Evolutionary conservation across 805 yeast species (phyloP).

Genomic region (Candida nitratophila): DNA sequence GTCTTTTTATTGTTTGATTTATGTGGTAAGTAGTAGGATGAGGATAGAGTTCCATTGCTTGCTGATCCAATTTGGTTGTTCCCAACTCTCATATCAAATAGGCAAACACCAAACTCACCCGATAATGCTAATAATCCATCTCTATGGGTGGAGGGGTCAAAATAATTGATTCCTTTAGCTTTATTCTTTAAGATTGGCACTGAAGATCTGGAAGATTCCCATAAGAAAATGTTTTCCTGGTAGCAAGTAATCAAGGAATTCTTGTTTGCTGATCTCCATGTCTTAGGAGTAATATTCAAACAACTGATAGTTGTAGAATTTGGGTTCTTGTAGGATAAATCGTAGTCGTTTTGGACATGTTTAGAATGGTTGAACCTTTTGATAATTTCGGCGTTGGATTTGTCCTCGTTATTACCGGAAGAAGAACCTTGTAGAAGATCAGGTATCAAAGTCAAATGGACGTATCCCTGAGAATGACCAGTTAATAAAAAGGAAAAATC

Average conservation of each 20-base stretch:
- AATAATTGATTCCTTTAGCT: slow-evolving; percentile 41
- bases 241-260: slow-evolving; percentile 55
- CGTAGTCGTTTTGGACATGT: slow-evolving; percentile 34
- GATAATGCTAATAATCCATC: slow-evolving; percentile 55
- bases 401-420: slow-evolving; percentile 13
- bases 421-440: slow-evolving; percentile 24
- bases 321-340: not conserved
- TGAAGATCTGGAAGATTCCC: slow-evolving; percentile 63
- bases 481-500: slow-evolving; percentile 42
- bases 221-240: slow-evolving; percentile 63
- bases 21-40: slow-evolving; percentile 39
- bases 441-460: slow-evolving; percentile 67
- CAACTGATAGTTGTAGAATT: slow-evolving; percentile 22
- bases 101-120: slow-evolving; percentile 67
- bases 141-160: slow-evolving; percentile 41
- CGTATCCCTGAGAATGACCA: slow-evolving; percentile 73
- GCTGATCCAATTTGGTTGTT: slow-evolving; percentile 9
- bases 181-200: slow-evolving; percentile 50
- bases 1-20: slow-evolving; percentile 22
- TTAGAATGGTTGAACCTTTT: slow-evolving; percentile 75
- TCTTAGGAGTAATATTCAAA: slow-evolving; percentile 29
- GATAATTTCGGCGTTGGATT: slow-evolving; percentile 61
- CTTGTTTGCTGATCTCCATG: slow-evolving; percentile 35
- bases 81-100: slow-evolving; percentile 59
- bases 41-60: slow-evolving; percentile 9